These are phyloP conservation scores for Trifolium pratense DNA, from an alignment of 306 rosid species.

Conservation along the genomic window DNA sequence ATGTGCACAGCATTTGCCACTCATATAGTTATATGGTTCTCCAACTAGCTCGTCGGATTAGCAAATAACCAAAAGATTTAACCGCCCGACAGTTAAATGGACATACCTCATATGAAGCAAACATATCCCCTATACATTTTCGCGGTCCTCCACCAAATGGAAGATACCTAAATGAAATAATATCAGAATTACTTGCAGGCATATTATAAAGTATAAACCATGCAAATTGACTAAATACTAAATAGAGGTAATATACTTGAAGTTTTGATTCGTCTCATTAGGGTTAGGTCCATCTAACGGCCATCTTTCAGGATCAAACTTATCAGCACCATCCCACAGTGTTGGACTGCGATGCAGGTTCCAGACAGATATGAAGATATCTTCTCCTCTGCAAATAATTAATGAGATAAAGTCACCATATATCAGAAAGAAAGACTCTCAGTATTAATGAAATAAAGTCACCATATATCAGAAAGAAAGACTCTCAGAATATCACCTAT, in stretches of 20 bases:
- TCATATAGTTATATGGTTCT: constrained; percentile 10
- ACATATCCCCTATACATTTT: constrained; percentile 90
- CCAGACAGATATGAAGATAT: constrained; percentile 91
- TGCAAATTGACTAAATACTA: constrained; percentile 27
- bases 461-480: constrained; percentile 23
- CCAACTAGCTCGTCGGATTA: constrained; percentile 9
- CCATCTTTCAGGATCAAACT: constrained; percentile 95
- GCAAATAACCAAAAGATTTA: constrained; percentile 24
- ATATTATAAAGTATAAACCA: background rate
- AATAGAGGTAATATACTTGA: constrained; percentile 57
- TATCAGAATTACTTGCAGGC: constrained; percentile 18
- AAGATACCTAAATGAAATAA: constrained; percentile 65
- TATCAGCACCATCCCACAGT: constrained; percentile 84
- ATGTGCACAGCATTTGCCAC: constrained; percentile 22
- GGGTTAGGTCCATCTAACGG: constrained; percentile 96
- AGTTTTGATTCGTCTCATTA: constrained; percentile 90
- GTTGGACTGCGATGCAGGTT: constrained; percentile 89
- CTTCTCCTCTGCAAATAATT: constrained; percentile 79
- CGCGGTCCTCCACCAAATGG: constrained; percentile 99
- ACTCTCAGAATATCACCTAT: constrained; percentile 9
- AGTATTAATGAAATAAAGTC: constrained; percentile 25
- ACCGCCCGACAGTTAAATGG: constrained; percentile 21
- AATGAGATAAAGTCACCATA: constrained; percentile 27
- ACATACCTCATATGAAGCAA: constrained; percentile 89
- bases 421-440: constrained; percentile 26